These are phyloP conservation scores for Wickerhamiella siamensis DNA, from an alignment of 805 yeast genomes.

Conservation along the genomic window DNA sequence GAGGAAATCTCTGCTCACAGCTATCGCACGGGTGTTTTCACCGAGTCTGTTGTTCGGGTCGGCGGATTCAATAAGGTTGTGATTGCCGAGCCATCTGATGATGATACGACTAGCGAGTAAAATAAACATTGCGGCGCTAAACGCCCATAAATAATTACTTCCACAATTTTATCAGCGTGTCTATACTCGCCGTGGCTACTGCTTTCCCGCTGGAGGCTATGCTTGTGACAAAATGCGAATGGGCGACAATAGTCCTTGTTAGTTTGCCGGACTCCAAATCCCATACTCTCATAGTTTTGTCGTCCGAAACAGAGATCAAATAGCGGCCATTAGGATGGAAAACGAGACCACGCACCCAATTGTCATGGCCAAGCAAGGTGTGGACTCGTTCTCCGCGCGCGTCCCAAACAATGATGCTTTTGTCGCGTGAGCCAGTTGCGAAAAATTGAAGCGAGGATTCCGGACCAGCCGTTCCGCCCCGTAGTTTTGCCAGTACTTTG, in stretches of 20 bases:
- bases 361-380: conserved; percentile 58
- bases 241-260: conserved; percentile 38
- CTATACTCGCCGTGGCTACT: conserved; percentile 51
- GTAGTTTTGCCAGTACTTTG: conserved; percentile 33
- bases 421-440: conserved; percentile 70
- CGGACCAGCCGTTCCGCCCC: conserved; percentile 24
- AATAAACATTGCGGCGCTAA: background rate
- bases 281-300: conserved; percentile 65
- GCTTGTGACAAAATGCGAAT: conserved; percentile 63
- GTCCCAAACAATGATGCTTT: conserved; percentile 59
- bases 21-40: conserved; percentile 41
- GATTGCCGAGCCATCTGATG: conserved; percentile 25
- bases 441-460: conserved; percentile 37
- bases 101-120: background rate
- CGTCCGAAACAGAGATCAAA: conserved; percentile 64
- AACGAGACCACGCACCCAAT: conserved; percentile 65
- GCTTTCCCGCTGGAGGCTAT: conserved; percentile 33
- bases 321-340: conserved; percentile 67
- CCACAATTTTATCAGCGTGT: conserved; percentile 44
- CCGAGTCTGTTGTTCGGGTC: conserved; percentile 70
- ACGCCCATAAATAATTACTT: background rate
- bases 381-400: conserved; percentile 41
- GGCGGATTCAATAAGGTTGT: conserved; percentile 78
- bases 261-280: conserved; percentile 39
- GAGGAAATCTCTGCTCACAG: conserved; percentile 9